Percentiles rank a stretch among this genome's conserved stretches.
Conservation (phyloP, 2,329 filamentous ascomycete genomes). For the Seiridium cupressi region DNA sequence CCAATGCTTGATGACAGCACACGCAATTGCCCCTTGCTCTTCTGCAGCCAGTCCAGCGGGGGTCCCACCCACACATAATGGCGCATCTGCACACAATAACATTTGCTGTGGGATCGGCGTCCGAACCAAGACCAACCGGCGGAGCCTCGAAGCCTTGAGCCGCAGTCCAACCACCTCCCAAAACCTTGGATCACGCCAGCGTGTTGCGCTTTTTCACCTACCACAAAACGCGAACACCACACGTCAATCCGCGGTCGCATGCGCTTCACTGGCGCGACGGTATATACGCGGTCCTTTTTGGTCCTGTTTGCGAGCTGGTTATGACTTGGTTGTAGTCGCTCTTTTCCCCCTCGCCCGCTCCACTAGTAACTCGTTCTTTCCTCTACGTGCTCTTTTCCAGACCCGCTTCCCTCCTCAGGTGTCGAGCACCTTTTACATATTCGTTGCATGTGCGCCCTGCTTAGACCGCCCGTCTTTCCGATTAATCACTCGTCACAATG, state of each 20-base stretch:
- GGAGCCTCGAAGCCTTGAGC: no score
- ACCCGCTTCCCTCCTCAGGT: not conserved
- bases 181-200: no score
- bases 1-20: no score
- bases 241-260: slow-evolving; percentile 3
- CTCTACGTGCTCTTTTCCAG: not conserved
- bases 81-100: no score
- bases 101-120: no score
- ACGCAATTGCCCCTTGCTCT: no score
- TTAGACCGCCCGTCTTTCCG: not conserved
- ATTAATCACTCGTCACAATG: not conserved
- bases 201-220: no score
- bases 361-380: not conserved
- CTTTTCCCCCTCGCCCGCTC: not conserved
- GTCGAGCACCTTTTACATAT: not conserved
- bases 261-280: not conserved
- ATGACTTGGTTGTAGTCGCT: not conserved
- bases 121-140: no score
- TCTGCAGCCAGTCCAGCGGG: no score
- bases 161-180: not conserved
- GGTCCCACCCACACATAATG: no score
- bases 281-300: not conserved
- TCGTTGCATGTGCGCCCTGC: not conserved
- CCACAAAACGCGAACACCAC: not conserved
- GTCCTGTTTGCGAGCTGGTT: not conserved